phyloP scores from a whole-genome alignment of 805 yeast species.

The Yarrowia sp. region DNA sequence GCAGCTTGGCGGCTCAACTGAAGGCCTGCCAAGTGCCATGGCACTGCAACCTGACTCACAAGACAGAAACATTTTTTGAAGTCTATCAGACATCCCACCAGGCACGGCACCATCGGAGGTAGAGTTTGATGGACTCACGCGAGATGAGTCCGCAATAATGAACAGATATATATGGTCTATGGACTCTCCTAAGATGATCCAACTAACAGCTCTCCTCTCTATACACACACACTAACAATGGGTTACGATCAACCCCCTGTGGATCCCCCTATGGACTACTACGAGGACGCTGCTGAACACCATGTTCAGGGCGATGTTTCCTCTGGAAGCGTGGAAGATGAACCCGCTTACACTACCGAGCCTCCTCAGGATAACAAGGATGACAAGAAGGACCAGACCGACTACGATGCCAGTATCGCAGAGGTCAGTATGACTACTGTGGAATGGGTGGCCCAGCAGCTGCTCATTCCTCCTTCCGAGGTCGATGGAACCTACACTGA shows the following conservation, averaged over 20 bases:
- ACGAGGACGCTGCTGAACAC: background rate
- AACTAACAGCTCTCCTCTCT: background rate
- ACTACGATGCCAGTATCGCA: constrained; percentile 19
- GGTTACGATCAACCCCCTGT: background rate
- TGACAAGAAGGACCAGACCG: constrained; percentile 20
- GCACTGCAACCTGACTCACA: constrained; percentile 1
- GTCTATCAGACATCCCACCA: background rate
- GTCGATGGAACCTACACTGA: constrained; percentile 7
- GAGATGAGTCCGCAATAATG: background rate
- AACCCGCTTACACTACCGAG: constrained; percentile 3
- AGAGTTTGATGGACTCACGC: constrained; percentile 11
- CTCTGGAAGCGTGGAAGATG: background rate
- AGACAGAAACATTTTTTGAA: background rate
- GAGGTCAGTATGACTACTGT: constrained; percentile 16
- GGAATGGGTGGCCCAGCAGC: constrained; percentile 22
- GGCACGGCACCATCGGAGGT: constrained; percentile 17
- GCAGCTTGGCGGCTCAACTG: no score
- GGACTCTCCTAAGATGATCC: background rate
- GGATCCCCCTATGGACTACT: background rate
- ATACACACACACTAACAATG: background rate
- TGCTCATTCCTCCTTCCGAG: constrained; percentile 22
- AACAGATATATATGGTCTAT: background rate
- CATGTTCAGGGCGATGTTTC: background rate
- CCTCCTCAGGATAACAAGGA: constrained; percentile 5
- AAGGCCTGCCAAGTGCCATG: background rate